A percentile compares a stretch with the other conserved stretches of the same genome.
These are phyloP conservation scores for Talaromyces sp. DNA, from an alignment of 2,329 filamentous ascomycete genomes.

Conservation along the genomic window DNA sequence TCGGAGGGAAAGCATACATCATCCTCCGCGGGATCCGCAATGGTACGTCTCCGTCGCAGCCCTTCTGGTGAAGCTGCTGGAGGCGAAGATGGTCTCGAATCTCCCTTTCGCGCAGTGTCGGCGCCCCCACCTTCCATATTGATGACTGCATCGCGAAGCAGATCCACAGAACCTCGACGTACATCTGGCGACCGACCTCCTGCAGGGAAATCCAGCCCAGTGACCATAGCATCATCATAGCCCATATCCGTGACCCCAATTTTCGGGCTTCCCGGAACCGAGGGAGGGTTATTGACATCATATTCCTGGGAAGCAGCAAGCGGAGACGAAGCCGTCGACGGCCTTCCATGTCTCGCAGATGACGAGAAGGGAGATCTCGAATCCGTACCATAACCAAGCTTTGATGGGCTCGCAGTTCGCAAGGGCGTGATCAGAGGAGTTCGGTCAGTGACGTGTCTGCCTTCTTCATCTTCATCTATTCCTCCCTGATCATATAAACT, in stretches of 20 bases:
- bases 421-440: constrained; percentile 51
- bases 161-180: constrained; percentile 29
- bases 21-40: constrained; percentile 65
- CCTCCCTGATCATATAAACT: constrained; percentile 14
- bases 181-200: constrained; percentile 35
- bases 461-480: constrained; percentile 26
- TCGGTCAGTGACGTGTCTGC: constrained; percentile 45
- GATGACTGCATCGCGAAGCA: constrained; percentile 41
- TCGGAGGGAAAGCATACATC: constrained; percentile 93
- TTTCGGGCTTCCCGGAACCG: constrained; percentile 57
- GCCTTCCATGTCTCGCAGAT: constrained; percentile 23
- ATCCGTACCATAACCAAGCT: constrained; percentile 34
- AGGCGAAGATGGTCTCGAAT: constrained; percentile 37
- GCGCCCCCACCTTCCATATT: constrained; percentile 38
- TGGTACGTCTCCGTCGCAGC: constrained; percentile 53
- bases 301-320: constrained; percentile 41
- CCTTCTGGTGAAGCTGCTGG: constrained; percentile 35
- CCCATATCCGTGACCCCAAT: constrained; percentile 50
- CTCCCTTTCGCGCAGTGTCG: constrained; percentile 11
- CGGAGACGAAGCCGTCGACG: constrained; percentile 30
- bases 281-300: constrained; percentile 64
- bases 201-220: constrained; percentile 39
- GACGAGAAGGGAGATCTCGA: constrained; percentile 26
- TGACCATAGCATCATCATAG: constrained; percentile 53
- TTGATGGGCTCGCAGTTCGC: constrained; percentile 32